Percentiles rank a stretch among this genome's conserved stretches.
These are phyloP conservation scores for Cordyceps tenuipes DNA, from an alignment of 2,329 filamentous ascomycete genomes.

Conservation along the genomic window DNA sequence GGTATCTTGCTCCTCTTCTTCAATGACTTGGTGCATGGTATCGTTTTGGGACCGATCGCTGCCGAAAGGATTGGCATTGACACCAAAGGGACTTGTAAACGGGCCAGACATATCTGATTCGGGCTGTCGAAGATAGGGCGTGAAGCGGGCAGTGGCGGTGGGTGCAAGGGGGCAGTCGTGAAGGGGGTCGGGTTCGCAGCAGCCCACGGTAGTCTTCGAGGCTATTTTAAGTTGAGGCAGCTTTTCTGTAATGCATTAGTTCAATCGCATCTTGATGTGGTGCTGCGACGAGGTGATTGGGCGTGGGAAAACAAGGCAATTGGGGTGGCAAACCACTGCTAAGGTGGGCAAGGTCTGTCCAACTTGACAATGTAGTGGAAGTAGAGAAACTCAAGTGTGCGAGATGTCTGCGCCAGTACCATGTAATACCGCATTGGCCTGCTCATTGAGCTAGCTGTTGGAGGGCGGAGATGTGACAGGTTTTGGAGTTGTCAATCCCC, in stretches of 20 bases:
- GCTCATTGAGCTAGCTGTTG: not conserved
- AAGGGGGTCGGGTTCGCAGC: not conserved
- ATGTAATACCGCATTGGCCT: slow-evolving; percentile 7
- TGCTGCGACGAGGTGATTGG: not conserved
- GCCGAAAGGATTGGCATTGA: slow-evolving; percentile 67
- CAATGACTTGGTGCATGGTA: slow-evolving; percentile 52
- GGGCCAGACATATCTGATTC: slow-evolving; percentile 55
- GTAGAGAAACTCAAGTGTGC: not conserved
- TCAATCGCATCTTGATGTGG: not conserved
- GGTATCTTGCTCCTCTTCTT: slow-evolving; percentile 74
- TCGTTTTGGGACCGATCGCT: slow-evolving; percentile 31
- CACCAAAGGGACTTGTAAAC: slow-evolving; percentile 66
- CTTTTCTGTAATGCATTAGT: not conserved
- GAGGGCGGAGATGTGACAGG: not conserved
- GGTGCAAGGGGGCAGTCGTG: not conserved
- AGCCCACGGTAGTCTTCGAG: not conserved
- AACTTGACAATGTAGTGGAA: not conserved
- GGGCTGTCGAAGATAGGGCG: not conserved
- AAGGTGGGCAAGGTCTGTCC: not conserved
- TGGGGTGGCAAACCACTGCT: not conserved
- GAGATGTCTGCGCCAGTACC: not conserved
- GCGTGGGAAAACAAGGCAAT: not conserved
- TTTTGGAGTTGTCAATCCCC: not conserved
- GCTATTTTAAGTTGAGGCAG: not conserved
- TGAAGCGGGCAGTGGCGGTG: not conserved